A percentile compares a stretch with the other conserved stretches of the same genome.
Evolutionary conservation across 192 early-diverging fungal genomes (phyloP).

Genomic region (Mortierella hygrophila): DNA sequence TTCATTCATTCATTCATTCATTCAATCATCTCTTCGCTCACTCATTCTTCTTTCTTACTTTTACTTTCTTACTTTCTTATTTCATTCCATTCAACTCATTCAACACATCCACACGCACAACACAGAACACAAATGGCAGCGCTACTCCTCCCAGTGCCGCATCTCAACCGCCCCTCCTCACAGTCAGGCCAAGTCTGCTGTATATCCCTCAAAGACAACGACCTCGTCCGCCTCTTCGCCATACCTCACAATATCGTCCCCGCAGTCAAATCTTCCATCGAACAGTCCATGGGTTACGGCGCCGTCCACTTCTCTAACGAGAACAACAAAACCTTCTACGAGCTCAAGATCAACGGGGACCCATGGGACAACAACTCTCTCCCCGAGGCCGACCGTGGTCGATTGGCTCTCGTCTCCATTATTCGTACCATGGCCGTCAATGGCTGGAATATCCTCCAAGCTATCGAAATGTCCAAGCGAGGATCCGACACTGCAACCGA

Average conservation of each 20-base stretch:
- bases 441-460: neutral
- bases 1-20: neutral
- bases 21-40: neutral
- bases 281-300: neutral
- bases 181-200: neutral
- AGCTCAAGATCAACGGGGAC: neutral
- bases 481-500: neutral
- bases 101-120: no score
- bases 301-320: neutral
- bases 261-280: neutral
- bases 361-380: neutral
- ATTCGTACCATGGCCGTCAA: neutral
- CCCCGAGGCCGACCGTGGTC: neutral
- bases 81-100: neutral
- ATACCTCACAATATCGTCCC: neutral
- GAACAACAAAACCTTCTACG: neutral
- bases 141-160: neutral
- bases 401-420: neutral
- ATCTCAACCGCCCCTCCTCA: neutral
- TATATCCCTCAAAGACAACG: conserved; percentile 4
- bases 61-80: no score
- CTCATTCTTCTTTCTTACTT: neutral
- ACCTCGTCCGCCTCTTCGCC: neutral
- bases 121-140: neutral
- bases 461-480: neutral